Evolutionary conservation across 2,329 filamentous ascomycete species (phyloP).

Genomic region (Epichloe gansuensis): DNA sequence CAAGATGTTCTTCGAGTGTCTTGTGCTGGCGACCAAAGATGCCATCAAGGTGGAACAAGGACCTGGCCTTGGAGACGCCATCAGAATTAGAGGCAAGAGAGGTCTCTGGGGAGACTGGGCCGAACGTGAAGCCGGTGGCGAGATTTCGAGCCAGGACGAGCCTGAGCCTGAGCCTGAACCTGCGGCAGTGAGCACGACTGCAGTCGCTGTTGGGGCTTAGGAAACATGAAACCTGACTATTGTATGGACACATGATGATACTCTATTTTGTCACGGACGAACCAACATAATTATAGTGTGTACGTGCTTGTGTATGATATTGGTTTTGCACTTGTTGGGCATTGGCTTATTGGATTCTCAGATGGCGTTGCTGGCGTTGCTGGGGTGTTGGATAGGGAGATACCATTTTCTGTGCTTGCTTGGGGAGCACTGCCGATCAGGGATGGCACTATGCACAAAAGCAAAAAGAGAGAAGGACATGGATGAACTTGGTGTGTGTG

Average conservation of each 20-base stretch:
- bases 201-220: conserved; percentile 27
- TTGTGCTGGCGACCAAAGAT: conserved; percentile 94
- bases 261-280: neutral
- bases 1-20: conserved; percentile 98
- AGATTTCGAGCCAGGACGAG: conserved; percentile 42
- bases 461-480: conserved; percentile 10
- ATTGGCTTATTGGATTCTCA: conserved; percentile 17
- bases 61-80: conserved; percentile 61
- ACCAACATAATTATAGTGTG: conserved; percentile 2
- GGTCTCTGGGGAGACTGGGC: conserved; percentile 98
- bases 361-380: conserved; percentile 26
- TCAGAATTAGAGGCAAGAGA: conserved; percentile 79
- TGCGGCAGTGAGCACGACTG: conserved; percentile 18
- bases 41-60: conserved; percentile 93
- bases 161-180: conserved; percentile 24
- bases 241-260: conserved; percentile 6
- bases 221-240: neutral
- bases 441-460: conserved; percentile 4
- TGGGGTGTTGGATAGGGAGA: conserved; percentile 15
- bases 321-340: conserved; percentile 14
- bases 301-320: neutral
- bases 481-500: conserved; percentile 1
- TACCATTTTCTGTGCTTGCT: conserved; percentile 24
- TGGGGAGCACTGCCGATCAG: conserved; percentile 10
- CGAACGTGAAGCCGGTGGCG: conserved; percentile 57